Evolutionary conservation across 352 stramenopile genomes (phyloP), one percentile per base, ranked within the genome.

Genomic region (Blastocystis sp.): DNA sequence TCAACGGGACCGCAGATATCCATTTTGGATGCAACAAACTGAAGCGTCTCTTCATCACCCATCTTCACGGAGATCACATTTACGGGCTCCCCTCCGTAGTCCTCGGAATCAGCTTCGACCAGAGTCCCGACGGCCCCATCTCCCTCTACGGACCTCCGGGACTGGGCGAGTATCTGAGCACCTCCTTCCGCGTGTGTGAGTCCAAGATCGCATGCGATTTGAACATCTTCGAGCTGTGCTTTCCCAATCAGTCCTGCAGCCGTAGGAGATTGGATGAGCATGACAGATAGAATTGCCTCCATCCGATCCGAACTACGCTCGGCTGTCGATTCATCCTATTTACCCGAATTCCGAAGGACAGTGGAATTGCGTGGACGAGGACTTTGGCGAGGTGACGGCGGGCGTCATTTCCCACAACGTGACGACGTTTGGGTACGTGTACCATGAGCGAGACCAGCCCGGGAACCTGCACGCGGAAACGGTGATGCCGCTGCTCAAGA

Each of bases 51-150:
- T 78, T 78, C 48, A 78, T 78, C 38, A 63, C 67, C 4, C 67
- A 78, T 61, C 40, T 78, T 32, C 67, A 78, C 27, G 67, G 67
- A 11, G 67, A 78, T 59, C 67, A 78, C 27, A 57, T 78, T 61
- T 78, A 40, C 38, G 67, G 67, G 8, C 67, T 78, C n/a, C 46
- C 67, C 32, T 78, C 67, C 29, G 67, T 78, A 11, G 57, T 78
- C 42, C 38, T 78, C 4, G 67, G 67, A 8, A 57, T 78, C 48
- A 38, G 42, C 21, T 78, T 78, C n/a, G 42, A 78, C 9, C 7
- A 42, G 42, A 18, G 40, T 11, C 8, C 21, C 27, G 29, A 56
- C 38, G 21, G 3, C 4, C 46, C 67, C 11, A 57, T 78, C n/a
- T 32, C 24, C 27, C 9, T 78, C 16, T 78, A 78, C 14, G 67